Evolutionary conservation across 495 filamentous ascomycete species (phyloP).

Genomic region (Astrothelium subdiscretum): DNA sequence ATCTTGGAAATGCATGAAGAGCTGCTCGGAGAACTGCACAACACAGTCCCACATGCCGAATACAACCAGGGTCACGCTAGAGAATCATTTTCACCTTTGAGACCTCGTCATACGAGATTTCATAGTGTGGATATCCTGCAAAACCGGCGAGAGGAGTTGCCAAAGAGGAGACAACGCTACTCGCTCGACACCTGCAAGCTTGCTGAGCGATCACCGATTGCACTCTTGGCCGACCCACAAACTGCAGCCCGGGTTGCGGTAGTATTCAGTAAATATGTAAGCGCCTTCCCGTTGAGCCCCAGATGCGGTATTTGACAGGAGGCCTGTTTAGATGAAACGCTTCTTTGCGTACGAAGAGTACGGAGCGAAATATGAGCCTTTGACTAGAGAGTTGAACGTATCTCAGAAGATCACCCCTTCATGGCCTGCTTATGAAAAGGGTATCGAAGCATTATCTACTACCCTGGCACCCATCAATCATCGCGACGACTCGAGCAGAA

Average conservation of each 20-base stretch:
- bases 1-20: slow-evolving; percentile 63
- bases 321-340: slow-evolving; percentile 48
- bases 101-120: slow-evolving; percentile 34
- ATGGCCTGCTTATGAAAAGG: slow-evolving; percentile 76
- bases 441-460: slow-evolving; percentile 73
- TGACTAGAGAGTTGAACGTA: slow-evolving; percentile 63
- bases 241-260: slow-evolving; percentile 64
- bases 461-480: slow-evolving; percentile 61
- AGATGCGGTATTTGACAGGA: slow-evolving; percentile 1
- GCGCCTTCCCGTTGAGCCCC: slow-evolving; percentile 10
- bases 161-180: slow-evolving; percentile 2
- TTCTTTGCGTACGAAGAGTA: slow-evolving; percentile 58
- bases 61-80: slow-evolving; percentile 33
- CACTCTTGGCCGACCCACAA: slow-evolving; percentile 53
- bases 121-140: slow-evolving; percentile 50
- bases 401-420: slow-evolving; percentile 56
- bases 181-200: slow-evolving; percentile 3
- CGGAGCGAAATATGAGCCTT: slow-evolving; percentile 71
- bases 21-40: slow-evolving; percentile 52
- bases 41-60: slow-evolving; percentile 49
- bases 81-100: slow-evolving; percentile 7
- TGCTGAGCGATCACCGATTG: slow-evolving; percentile 22
- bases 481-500: slow-evolving; percentile 50
- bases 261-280: slow-evolving; percentile 64
- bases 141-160: slow-evolving; percentile 15